Evolutionary conservation across 306 rosid genomes (phyloP), one percentile per base, ranked within the genome.

Genomic region (Canavalia gladiata): DNA sequence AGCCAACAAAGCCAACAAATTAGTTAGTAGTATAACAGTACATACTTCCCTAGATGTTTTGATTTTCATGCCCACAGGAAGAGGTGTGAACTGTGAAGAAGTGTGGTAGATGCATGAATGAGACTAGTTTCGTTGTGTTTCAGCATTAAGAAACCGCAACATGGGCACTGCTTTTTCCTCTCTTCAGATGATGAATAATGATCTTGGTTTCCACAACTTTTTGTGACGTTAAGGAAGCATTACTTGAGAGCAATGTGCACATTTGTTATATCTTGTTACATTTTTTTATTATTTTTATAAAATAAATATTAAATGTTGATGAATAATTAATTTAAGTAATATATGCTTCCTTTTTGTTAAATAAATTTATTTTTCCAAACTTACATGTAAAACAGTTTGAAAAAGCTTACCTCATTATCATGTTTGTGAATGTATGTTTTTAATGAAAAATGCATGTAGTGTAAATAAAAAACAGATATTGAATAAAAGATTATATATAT

Each of bases 101-200:
- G 25, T 12, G 46, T 13, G 35, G 34, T 37, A 31, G 29, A 68
- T 45, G 49, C 56, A 33, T 13, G 46, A 66, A 66, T 41, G 29
- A 41, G 0, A 46, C 10, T 4, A 18, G 25, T 18, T 18, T 18
- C 25, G 9, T 4, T 33, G n/a, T 50, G 31, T 45, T 13, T 13
- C 59, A 31, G 33, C 51, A 52, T 46, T 35, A 47, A 29, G 69
- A 52, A 7, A 47, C n/a, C 4, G 31, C 49, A 72, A 68, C 67
- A 37, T 9, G 67, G 25, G 6, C 29, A 46, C 56, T 47, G 39
- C 13, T 84, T 73, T 50, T 78, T 18, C 25, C 10, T 56, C 4
- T 42, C 63, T 46, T 37, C 81, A 35, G 62, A 78, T 78, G 72
- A 72, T 83, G 41, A 72, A 63, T 13, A 56, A 29, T 72, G 64